Base-by-base conservation (phyloP, 176 grass and related monocot species). In the Musa acuminata region DNA sequence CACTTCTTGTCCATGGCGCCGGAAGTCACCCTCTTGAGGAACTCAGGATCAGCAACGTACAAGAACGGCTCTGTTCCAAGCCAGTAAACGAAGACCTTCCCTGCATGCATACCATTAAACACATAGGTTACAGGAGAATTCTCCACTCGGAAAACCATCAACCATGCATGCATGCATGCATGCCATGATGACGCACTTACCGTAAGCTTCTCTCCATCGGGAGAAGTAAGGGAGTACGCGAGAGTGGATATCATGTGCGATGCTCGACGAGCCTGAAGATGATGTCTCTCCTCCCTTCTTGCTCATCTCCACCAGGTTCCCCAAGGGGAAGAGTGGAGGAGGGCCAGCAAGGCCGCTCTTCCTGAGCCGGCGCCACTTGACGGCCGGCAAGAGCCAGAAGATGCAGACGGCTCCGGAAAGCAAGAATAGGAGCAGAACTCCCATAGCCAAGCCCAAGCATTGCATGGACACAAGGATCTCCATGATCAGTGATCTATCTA, bases 71-170 rank as follows among this genome's bases (percentile, higher is more conserved):
- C 87, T 1, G 90, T 83, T 22, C 94, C 94, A 0, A 97, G 84
- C 94, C 94, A 97, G 87, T 97, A 97, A 1, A 97, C 66, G 58
- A 93, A 97, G 1, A 93, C 80, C 74, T 93, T 87, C 53, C 85
- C 84, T 86, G 67, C 64, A 67, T 48, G 64, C 23, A 67, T 7
- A 6, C n/a, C 35, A 43, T 43, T 5, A 43, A 43, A 43, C 35
- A 6, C 35, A 43, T 43, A 43, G 35, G 35, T 43, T 16, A 17
- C 13, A 4, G 5, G 12, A 5, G 13, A 13, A 60, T 6, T 6
- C 6, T 60, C 12, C 13, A 13, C 1, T n/a, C 57, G 12, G 8
- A 6, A 17, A 14, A 60, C 12, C 13, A 6, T 14, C 12, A 17
- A 13, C 13, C 12, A 16, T 60, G 6, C 12, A 13, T 14, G n/a